These are phyloP conservation scores for Aotearoamyces nothofagi DNA, from an alignment of 2,329 filamentous ascomycete species.

Conservation along the genomic window DNA sequence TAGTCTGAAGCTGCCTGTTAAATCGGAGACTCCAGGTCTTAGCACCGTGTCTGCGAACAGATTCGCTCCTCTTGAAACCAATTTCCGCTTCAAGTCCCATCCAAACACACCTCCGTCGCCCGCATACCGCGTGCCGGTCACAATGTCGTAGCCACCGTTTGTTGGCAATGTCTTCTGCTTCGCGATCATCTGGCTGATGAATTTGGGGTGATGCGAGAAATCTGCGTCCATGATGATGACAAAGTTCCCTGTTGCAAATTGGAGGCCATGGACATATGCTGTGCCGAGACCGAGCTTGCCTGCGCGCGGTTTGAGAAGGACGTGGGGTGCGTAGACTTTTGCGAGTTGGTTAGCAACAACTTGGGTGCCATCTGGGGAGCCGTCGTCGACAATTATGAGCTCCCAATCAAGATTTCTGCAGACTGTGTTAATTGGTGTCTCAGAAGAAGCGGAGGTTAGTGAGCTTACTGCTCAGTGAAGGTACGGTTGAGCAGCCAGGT, in stretches of 20 bases:
- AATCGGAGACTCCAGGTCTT: conserved; percentile 82
- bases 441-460: not conserved
- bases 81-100: conserved; percentile 87
- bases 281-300: conserved; percentile 97
- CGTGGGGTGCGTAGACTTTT: conserved; percentile 64
- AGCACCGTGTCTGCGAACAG: conserved; percentile 91
- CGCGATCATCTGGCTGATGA: conserved; percentile 87
- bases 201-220: conserved; percentile 98
- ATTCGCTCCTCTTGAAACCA: conserved; percentile 78
- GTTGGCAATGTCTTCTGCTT: conserved; percentile 43
- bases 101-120: conserved; percentile 82
- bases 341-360: conserved; percentile 81
- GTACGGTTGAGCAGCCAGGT: conserved; percentile 86
- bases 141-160: conserved; percentile 75
- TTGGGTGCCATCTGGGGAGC: conserved; percentile 89
- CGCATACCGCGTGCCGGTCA: conserved; percentile 90
- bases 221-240: conserved; percentile 99
- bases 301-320: conserved; percentile 73
- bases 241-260: conserved; percentile 83
- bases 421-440: not conserved
- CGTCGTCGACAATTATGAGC: conserved; percentile 95
- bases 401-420: conserved; percentile 86
- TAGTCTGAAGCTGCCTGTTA: conserved; percentile 87
- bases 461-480: conserved; percentile 68
- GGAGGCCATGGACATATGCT: conserved; percentile 86